Conservation (phyloP, 148 eudicot genomes). For the Persicaria maculosa region DNA sequence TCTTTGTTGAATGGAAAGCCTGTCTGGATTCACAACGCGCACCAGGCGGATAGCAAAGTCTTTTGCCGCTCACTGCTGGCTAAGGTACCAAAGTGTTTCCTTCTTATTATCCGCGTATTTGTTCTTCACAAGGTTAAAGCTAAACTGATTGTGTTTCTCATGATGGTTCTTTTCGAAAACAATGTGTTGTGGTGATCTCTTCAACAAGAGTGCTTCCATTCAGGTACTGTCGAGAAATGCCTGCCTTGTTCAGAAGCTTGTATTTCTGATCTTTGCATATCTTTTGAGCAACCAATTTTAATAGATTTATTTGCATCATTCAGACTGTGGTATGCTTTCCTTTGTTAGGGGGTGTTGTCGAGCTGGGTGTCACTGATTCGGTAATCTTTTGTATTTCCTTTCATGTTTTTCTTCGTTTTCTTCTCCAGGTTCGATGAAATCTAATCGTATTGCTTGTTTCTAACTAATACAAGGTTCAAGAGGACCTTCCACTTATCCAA, state of each 20-base stretch:
- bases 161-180: background rate
- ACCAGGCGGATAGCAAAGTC: constrained; percentile 44
- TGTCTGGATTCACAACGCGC: constrained; percentile 61
- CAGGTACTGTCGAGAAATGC: constrained; percentile 30
- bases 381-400: constrained; percentile 17
- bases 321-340: constrained; percentile 79
- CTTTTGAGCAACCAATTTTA: too few relatives aligned
- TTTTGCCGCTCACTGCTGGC: constrained; percentile 61
- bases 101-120: background rate
- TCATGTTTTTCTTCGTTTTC: background rate
- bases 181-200: background rate
- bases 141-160: background rate
- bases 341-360: constrained; percentile 47
- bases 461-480: constrained; percentile 34
- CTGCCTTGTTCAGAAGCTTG: too few relatives aligned
- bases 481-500: constrained; percentile 42
- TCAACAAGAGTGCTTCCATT: constrained; percentile 64
- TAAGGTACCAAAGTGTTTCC: constrained; percentile 28
- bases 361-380: constrained; percentile 51
- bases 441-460: background rate
- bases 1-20: constrained; percentile 32
- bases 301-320: constrained; percentile 4
- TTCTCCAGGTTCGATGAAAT: background rate
- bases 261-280: too few relatives aligned
- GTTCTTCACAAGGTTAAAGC: background rate